phyloP scores from a whole-genome alignment of 495 filamentous ascomycete species.

The Trichoderma orchidacearum region DNA sequence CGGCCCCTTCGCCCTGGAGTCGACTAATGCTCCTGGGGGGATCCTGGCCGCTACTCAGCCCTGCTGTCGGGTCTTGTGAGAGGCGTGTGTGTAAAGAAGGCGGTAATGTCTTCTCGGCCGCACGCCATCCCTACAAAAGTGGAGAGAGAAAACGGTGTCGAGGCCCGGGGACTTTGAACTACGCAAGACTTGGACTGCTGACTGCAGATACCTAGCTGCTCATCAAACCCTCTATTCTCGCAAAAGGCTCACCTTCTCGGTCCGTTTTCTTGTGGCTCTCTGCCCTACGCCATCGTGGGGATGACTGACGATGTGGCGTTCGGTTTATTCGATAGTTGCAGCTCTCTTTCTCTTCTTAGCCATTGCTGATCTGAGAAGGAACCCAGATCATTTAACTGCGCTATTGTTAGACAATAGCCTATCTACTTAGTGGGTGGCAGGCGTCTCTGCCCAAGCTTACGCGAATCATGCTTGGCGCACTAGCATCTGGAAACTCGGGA shows the following conservation, averaged over 20 bases:
- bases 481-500: neutral
- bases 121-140: neutral
- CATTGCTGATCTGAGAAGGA: neutral
- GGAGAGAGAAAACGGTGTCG: neutral
- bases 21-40: neutral
- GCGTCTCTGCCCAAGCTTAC: neutral
- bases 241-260: neutral
- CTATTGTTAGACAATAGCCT: neutral
- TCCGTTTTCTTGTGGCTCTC: neutral
- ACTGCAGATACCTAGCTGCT: neutral
- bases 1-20: neutral
- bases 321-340: neutral
- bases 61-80: neutral
- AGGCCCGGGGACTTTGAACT: neutral
- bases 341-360: neutral
- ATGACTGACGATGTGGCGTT: neutral
- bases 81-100: neutral
- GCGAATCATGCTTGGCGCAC: neutral
- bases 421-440: neutral
- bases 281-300: neutral
- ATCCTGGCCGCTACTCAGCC: neutral
- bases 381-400: neutral
- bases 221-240: neutral
- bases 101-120: neutral
- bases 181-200: neutral